A percentile compares a stretch with the other conserved stretches of the same genome.
These are phyloP conservation scores for Phytopythium kandeliae DNA, from an alignment of 352 stramenopile species.

Conservation along the genomic window DNA sequence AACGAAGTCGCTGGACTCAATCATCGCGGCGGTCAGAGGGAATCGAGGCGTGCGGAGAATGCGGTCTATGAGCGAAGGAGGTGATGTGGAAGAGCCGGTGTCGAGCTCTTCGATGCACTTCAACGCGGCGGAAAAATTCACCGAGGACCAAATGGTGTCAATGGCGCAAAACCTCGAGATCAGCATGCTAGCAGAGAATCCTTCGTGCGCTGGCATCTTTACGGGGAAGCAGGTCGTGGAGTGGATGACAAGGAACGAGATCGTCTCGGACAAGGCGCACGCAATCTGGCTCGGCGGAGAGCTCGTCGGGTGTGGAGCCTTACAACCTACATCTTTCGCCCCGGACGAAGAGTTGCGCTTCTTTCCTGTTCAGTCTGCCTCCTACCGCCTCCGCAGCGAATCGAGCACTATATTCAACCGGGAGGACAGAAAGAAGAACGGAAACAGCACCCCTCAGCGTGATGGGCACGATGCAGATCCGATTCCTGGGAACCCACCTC, in stretches of 20 bases:
- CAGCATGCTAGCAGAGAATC: conserved; percentile 38
- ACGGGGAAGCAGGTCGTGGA: conserved; percentile 51
- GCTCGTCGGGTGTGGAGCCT: conserved; percentile 47
- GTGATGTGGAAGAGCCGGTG: conserved; percentile 25
- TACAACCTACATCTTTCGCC: conserved; percentile 30
- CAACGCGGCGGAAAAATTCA: conserved; percentile 74
- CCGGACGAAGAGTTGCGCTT: conserved; percentile 19
- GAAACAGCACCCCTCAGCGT: not conserved
- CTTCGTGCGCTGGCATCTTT: conserved; percentile 40
- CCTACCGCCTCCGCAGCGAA: conserved; percentile 34
- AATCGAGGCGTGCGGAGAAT: conserved; percentile 39
- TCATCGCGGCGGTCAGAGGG: conserved; percentile 53
- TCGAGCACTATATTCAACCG: conserved; percentile 23
- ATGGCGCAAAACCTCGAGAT: conserved; percentile 75
- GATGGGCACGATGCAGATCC: not conserved
- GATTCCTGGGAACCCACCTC: not conserved
- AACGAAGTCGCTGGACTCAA: conserved; percentile 62
- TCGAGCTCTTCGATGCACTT: conserved; percentile 22
- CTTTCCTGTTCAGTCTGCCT: conserved; percentile 7
- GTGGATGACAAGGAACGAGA: conserved; percentile 79
- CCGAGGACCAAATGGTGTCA: conserved; percentile 63
- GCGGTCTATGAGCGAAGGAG: conserved; percentile 56
- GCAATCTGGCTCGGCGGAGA: conserved; percentile 73
- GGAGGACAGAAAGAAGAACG: not conserved
- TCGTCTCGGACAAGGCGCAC: conserved; percentile 63